Percentiles rank a stretch among this genome's conserved stretches.
phyloP scores from a whole-genome alignment of 2,329 filamentous ascomycete species.

The Fonsecaea multimorphosa region DNA sequence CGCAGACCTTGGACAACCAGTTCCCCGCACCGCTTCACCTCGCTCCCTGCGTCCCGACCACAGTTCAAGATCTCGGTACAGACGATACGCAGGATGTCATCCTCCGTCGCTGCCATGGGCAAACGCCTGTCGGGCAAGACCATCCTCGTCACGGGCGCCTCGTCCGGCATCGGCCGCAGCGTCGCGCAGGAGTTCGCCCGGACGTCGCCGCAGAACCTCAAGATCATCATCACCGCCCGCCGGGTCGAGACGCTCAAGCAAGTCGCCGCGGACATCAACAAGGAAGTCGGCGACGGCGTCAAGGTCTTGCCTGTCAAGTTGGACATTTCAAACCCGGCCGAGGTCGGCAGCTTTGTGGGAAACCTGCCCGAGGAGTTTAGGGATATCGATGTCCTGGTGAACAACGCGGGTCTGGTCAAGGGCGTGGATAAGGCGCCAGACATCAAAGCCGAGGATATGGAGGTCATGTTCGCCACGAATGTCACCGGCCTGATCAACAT shows the following conservation, averaged over 20 bases:
- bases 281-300: constrained; percentile 78
- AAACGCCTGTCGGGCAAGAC: constrained; percentile 94
- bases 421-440: constrained; percentile 84
- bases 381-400: constrained; percentile 86
- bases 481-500: constrained; percentile 94
- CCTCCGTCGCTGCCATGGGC: constrained; percentile 62
- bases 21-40: constrained; percentile 20
- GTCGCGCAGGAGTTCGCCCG: constrained; percentile 89
- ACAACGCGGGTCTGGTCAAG: constrained; percentile 93
- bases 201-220: constrained; percentile 77
- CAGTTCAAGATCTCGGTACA: neutral
- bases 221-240: constrained; percentile 86
- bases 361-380: constrained; percentile 80
- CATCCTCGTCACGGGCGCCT: constrained; percentile 87
- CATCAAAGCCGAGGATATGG: constrained; percentile 81
- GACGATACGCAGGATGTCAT: constrained; percentile 61
- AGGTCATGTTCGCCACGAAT: constrained; percentile 89
- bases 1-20: neutral
- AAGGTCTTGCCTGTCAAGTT: constrained; percentile 82
- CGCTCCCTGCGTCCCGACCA: neutral
- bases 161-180: constrained; percentile 81
- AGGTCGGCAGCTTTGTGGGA: constrained; percentile 74
- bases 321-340: constrained; percentile 80
- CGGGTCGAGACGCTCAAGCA: constrained; percentile 78
- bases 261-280: constrained; percentile 75